A percentile compares a stretch with the other conserved stretches of the same genome.
Conservation (phyloP, 164 flowering plant species). For the Dillenia turbinata region DNA sequence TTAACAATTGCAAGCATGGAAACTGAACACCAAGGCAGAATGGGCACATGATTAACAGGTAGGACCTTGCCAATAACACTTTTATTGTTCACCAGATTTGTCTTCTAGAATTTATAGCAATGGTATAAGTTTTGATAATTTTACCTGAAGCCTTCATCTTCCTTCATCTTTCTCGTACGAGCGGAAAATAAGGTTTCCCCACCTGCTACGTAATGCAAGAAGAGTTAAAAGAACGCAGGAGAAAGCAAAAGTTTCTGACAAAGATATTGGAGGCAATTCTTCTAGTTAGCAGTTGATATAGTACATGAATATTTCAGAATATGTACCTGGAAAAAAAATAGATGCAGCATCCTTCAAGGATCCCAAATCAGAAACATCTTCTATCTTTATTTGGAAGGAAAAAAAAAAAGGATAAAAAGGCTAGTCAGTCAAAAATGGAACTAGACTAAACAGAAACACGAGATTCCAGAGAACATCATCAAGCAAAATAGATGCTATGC, state of each 20-base stretch:
- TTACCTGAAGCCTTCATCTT: slow-evolving; percentile 79
- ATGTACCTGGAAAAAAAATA: slow-evolving; percentile 83
- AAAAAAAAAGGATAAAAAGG: not conserved
- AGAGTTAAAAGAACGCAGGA: not conserved
- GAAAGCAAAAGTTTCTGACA: not conserved
- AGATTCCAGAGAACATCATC: no score
- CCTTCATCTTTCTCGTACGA: slow-evolving; percentile 76
- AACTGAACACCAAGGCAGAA: no score
- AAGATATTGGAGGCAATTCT: no score
- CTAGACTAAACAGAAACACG: no score
- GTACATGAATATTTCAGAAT: not conserved
- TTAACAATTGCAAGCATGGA: no score
- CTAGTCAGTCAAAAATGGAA: not conserved
- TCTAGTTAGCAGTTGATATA: no score
- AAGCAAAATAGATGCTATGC: no score
- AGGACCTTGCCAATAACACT: no score
- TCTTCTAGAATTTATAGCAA: no score
- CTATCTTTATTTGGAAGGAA: slow-evolving; percentile 46
- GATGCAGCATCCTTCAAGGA: slow-evolving; percentile 75
- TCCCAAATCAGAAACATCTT: slow-evolving; percentile 80
- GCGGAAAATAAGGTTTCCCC: slow-evolving; percentile 71
- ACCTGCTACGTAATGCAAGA: slow-evolving; percentile 35
- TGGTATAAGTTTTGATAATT: not conserved
- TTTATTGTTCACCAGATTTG: no score
- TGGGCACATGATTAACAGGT: no score